phyloP scores from a whole-genome alignment of 2,329 filamentous ascomycete genomes.

The Sporothrix humicola region DNA sequence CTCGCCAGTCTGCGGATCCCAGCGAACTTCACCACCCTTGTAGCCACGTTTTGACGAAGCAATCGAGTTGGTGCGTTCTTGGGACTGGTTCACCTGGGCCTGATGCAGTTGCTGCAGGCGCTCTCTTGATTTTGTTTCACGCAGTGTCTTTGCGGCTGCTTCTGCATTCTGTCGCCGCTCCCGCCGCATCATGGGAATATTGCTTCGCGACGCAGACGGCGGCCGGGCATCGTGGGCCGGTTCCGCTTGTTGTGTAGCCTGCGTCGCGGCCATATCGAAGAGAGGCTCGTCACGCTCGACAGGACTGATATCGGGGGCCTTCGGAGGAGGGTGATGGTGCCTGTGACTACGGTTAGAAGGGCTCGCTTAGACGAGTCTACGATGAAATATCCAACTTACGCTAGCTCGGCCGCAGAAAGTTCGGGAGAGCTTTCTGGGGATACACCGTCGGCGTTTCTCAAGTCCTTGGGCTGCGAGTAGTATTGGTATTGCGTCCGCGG shows the following conservation, averaged over 20 bases:
- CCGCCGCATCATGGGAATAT: conserved; percentile 60
- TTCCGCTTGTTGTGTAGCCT: conserved; percentile 23
- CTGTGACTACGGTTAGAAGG: conserved; percentile 15
- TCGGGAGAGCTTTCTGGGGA: conserved; percentile 66
- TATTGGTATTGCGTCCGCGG: not conserved
- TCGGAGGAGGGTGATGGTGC: conserved; percentile 52
- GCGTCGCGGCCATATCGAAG: conserved; percentile 37
- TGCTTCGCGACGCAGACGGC: conserved; percentile 40
- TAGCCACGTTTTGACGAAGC: conserved; percentile 36
- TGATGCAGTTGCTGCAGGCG: conserved; percentile 40
- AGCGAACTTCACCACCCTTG: conserved; percentile 54
- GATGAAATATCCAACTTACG: conserved; percentile 49
- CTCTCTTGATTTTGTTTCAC: conserved; percentile 50
- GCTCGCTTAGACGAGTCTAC: not conserved
- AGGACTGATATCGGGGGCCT: conserved; percentile 16
- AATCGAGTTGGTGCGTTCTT: conserved; percentile 38
- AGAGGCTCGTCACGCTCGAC: conserved; percentile 25
- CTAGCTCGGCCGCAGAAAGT: conserved; percentile 45
- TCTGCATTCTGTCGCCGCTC: conserved; percentile 56
- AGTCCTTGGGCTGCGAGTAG: conserved; percentile 32
- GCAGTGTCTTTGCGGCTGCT: conserved; percentile 46
- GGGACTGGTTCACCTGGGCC: conserved; percentile 36
- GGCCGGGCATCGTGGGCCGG: conserved; percentile 12
- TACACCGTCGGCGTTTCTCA: conserved; percentile 47
- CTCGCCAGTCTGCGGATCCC: conserved; percentile 72